Percentiles rank a stretch among this genome's conserved stretches.
phyloP scores from a whole-genome alignment of 306 rosid genomes.

The Mucuna pruriens region DNA sequence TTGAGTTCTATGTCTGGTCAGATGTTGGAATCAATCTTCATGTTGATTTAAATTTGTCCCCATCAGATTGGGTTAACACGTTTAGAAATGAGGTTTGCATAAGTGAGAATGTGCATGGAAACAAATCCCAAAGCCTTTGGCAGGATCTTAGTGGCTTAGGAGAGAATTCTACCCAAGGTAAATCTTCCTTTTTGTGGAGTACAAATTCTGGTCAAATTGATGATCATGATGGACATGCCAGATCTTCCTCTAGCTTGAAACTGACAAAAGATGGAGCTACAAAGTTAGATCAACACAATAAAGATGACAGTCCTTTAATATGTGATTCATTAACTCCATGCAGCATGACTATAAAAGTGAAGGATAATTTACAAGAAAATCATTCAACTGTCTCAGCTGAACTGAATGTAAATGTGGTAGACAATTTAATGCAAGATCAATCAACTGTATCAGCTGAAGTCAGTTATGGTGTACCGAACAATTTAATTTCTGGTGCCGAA shows the following conservation, averaged over 20 bases:
- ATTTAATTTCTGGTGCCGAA: conserved; percentile 46
- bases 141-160: conserved; percentile 51
- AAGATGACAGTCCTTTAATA: conserved; percentile 39
- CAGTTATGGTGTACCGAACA: conserved; percentile 35
- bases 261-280: conserved; percentile 34
- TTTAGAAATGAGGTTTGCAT: conserved; percentile 60
- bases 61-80: conserved; percentile 67
- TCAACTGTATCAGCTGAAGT: conserved; percentile 45
- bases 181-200: conserved; percentile 48
- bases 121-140: conserved; percentile 48
- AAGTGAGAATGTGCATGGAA: conserved; percentile 48
- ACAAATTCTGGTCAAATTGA: conserved; percentile 35
- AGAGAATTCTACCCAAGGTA: conserved; percentile 44
- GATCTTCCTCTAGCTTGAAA: conserved; percentile 44
- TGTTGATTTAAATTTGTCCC: conserved; percentile 75
- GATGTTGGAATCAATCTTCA: conserved; percentile 73
- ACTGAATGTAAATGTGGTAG: conserved; percentile 38
- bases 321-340: conserved; percentile 38
- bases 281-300: conserved; percentile 42
- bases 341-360: conserved; percentile 36
- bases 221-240: conserved; percentile 38
- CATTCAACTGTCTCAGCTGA: conserved; percentile 46
- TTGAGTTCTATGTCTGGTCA: conserved; percentile 74
- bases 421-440: conserved; percentile 47
- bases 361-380: conserved; percentile 48